Percentiles rank a stretch among this genome's conserved stretches.
phyloP scores from a whole-genome alignment of 2,329 filamentous ascomycete species.

The Aspergillus latus region DNA sequence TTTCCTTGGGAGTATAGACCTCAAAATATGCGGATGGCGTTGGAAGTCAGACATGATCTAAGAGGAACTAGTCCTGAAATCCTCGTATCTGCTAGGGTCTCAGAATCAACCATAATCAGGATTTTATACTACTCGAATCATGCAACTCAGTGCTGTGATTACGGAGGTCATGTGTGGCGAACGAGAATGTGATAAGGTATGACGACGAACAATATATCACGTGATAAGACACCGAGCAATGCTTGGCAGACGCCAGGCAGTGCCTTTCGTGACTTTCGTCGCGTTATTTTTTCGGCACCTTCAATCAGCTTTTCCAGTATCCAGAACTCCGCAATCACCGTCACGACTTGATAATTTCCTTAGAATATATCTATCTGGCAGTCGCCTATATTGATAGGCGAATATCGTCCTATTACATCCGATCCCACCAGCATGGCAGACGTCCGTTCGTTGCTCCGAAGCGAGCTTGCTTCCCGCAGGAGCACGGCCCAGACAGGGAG shows the following conservation, averaged over 20 bases:
- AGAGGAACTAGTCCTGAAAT: background rate
- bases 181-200: background rate
- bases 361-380: background rate
- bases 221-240: constrained; percentile 24
- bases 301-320: constrained; percentile 23
- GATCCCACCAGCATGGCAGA: constrained; percentile 62
- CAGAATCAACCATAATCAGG: background rate
- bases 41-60: background rate
- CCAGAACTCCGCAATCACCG: constrained; percentile 25
- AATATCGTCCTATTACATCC: background rate
- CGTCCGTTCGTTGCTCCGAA: constrained; percentile 74
- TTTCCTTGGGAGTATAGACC: too few relatives aligned
- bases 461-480: constrained; percentile 71
- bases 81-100: background rate
- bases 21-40: too few relatives aligned
- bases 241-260: constrained; percentile 25
- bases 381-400: background rate
- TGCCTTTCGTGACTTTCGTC: constrained; percentile 13
- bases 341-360: constrained; percentile 5
- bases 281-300: constrained; percentile 23
- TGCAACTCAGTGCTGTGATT: background rate
- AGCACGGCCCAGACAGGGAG: constrained; percentile 59
- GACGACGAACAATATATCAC: constrained; percentile 8
- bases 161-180: background rate
- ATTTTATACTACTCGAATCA: too few relatives aligned